Base-by-base conservation (phyloP, 176 grass and related monocot species). In the Oryza coarctata region DNA sequence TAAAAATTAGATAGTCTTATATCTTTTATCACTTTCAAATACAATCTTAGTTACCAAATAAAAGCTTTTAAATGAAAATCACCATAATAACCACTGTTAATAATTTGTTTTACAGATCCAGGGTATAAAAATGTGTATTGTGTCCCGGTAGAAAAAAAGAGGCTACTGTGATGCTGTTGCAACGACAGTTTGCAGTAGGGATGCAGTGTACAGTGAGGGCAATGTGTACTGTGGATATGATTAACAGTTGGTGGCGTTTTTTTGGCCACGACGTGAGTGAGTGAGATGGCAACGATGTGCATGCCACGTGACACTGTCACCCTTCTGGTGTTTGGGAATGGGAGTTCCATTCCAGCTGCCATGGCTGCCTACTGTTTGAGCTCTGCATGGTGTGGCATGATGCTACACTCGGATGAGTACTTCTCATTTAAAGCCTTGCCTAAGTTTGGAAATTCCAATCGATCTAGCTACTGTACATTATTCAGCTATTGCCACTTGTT, bases 301-400 rank as follows among this genome's bases (percentile, higher is more conserved):
- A 1, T 6, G 55, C 41, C 74, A 83, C 81, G 86, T 57, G 80
- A 88, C 27, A 27, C 3, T 83, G 74, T 83, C 73, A 49, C 55
- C 79, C 9, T 7, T 33, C 32, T 25, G 20, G 8, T 40, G 62
- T 15, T 44, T 1, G 22, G 17, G 27, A 68, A n/a, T 14, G 32
- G 9, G 9, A 28, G 7, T 12, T 41, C 32, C 22, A n/a, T n/a
- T n/a, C n/a, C n/a, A 10, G 3, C 36, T 25, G 4, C 18, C 20
- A 57, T 25, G n/a, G 55, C 7, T 25, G n/a, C 55, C 2, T 60
- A 60, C 20, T 60, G 55, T 60, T 60, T 18, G 18, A 33, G 5
- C 55, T 60, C 22, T 60, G 22, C 55, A 25, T 25, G 55, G 55
- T 3, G 50, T 9, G 50, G 50, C 9, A n/a, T 60, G 55, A 60